Conservation (phyloP, 495 filamentous ascomycete species). For the Aspergillus taichungensis region DNA sequence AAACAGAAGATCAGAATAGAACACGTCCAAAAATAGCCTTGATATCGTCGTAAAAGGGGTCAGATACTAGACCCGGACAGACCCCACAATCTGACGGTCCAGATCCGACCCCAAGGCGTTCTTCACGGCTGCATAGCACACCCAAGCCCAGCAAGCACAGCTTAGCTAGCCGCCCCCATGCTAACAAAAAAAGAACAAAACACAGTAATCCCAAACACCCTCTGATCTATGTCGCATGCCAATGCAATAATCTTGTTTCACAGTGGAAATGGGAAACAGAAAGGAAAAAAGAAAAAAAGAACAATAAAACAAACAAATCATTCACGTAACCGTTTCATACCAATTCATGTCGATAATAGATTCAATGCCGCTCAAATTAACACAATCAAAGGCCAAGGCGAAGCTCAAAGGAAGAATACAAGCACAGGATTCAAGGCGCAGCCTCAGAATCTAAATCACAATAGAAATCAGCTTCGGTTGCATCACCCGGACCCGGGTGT, state of each 20-base stretch:
- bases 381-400: neutral
- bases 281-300: constrained; percentile 7
- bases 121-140: neutral
- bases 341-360: constrained; percentile 2
- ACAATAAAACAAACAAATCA: constrained; percentile 2
- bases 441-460: neutral
- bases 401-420: neutral
- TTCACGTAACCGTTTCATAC: neutral
- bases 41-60: too few relatives aligned
- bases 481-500: too few relatives aligned
- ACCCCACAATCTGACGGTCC: too few relatives aligned
- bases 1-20: too few relatives aligned
- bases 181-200: neutral
- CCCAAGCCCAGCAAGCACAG: neutral
- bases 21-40: too few relatives aligned
- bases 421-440: neutral
- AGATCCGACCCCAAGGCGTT: constrained; percentile 1
- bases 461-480: neutral
- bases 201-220: neutral
- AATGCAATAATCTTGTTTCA: constrained; percentile 6
- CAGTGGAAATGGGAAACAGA: constrained; percentile 1
- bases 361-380: constrained; percentile 1
- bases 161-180: neutral
- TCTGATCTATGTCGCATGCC: constrained; percentile 4
- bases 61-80: too few relatives aligned